Evolutionary conservation across 108 stramenopile species (phyloP).

Genomic region (Pseudonitzschia multistriata): DNA sequence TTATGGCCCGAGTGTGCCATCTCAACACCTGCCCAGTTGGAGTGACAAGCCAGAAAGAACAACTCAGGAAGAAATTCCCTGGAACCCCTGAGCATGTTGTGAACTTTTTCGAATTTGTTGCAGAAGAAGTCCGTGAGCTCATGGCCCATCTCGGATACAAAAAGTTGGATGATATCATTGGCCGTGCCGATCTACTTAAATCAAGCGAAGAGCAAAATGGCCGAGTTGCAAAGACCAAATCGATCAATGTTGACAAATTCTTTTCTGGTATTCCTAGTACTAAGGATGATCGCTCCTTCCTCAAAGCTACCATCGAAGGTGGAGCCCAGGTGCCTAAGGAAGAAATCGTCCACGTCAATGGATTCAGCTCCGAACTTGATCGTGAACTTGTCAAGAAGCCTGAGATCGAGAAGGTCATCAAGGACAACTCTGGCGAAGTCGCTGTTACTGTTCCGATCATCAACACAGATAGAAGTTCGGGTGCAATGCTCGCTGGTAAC

Average conservation of each 20-base stretch:
- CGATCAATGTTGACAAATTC: slow-evolving; percentile 62
- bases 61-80: slow-evolving; percentile 92
- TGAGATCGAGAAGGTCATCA: slow-evolving; percentile 74
- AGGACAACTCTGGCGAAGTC: slow-evolving; percentile 63
- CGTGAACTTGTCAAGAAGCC: slow-evolving; percentile 64
- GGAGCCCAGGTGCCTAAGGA: slow-evolving; percentile 56
- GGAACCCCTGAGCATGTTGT: slow-evolving; percentile 97
- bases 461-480: slow-evolving; percentile 84
- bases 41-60: slow-evolving; percentile 94
- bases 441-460: slow-evolving; percentile 65
- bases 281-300: slow-evolving; percentile 64
- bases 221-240: slow-evolving; percentile 73
- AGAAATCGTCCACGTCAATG: slow-evolving; percentile 76
- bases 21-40: slow-evolving; percentile 96
- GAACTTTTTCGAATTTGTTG: slow-evolving; percentile 94
- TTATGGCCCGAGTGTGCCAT: slow-evolving; percentile 96
- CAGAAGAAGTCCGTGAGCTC: slow-evolving; percentile 85
- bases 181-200: slow-evolving; percentile 87
- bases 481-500: slow-evolving; percentile 89
- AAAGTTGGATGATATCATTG: slow-evolving; percentile 90
- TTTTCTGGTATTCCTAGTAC: slow-evolving; percentile 74
- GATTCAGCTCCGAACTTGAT: slow-evolving; percentile 81
- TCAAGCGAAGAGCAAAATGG: slow-evolving; percentile 57
- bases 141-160: slow-evolving; percentile 92
- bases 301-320: slow-evolving; percentile 66